Conservation (phyloP, 441 rosid genomes). For the Sinapis alba region DNA sequence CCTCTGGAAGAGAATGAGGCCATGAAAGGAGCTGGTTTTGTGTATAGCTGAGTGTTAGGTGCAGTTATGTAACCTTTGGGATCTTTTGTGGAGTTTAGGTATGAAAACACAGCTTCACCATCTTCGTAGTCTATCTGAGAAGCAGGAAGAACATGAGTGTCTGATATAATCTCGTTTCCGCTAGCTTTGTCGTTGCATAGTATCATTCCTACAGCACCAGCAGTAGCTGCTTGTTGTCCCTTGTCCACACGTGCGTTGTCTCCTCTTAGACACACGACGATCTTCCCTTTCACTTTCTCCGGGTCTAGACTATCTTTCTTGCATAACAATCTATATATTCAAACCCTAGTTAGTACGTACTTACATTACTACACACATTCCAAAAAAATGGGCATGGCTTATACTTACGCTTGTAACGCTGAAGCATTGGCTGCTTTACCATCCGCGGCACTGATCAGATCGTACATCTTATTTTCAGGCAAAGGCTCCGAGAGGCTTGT, state of each 20-base stretch:
- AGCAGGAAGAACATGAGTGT: constrained; percentile 64
- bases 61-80: constrained; percentile 44
- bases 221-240: constrained; percentile 42
- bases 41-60: constrained; percentile 21
- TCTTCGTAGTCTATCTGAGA: constrained; percentile 53
- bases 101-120: constrained; percentile 43
- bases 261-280: constrained; percentile 62
- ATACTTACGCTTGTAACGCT: constrained; percentile 46
- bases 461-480: constrained; percentile 45
- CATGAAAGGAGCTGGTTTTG: constrained; percentile 50
- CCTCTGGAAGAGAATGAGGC: constrained; percentile 58
- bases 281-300: constrained; percentile 58
- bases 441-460: constrained; percentile 43
- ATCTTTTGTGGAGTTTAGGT: constrained; percentile 49
- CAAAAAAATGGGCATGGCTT: background rate
- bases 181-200: constrained; percentile 45
- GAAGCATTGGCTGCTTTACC: constrained; percentile 35
- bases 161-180: constrained; percentile 47
- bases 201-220: constrained; percentile 74
- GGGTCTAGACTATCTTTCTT: constrained; percentile 52
- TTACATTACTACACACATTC: background rate
- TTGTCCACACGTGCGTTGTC: constrained; percentile 41
- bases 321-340: constrained; percentile 43
- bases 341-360: constrained; percentile 1
- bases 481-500: constrained; percentile 47